A percentile compares a stretch with the other conserved stretches of the same genome.
phyloP scores from a whole-genome alignment of 2,329 filamentous ascomycete genomes.

The Arthrobotrys musiformis region DNA sequence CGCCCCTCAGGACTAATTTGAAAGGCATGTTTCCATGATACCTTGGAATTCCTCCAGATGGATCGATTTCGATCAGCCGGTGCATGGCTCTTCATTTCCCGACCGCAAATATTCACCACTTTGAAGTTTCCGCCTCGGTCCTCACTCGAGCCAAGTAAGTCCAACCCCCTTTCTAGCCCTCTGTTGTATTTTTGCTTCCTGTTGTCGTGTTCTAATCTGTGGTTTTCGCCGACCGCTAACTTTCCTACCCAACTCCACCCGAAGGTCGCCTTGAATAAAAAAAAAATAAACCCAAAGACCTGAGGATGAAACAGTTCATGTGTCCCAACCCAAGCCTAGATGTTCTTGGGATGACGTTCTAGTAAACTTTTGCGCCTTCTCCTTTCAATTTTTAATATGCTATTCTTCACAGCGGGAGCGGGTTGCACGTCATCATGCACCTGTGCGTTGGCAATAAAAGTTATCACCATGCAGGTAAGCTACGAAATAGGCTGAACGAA shows the following conservation, averaged over 20 bases:
- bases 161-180: conserved; percentile 21
- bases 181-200: conserved; percentile 53
- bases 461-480: conserved; percentile 51
- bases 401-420: conserved; percentile 52
- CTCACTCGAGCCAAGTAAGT: conserved; percentile 1
- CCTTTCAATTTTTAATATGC: conserved; percentile 25
- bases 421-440: conserved; percentile 55
- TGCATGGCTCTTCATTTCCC: background rate
- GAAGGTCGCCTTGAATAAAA: conserved; percentile 12
- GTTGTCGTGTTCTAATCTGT: conserved; percentile 33
- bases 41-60: background rate
- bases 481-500: conserved; percentile 48
- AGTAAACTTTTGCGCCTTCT: conserved; percentile 33
- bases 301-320: conserved; percentile 16
- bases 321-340: conserved; percentile 9
- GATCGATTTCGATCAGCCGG: background rate
- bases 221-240: conserved; percentile 40
- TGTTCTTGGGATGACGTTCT: conserved; percentile 40
- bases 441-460: conserved; percentile 52
- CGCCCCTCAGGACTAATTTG: background rate
- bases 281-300: too few species aligned
- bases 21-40: background rate
- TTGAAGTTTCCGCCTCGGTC: background rate
- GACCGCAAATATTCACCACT: conserved; percentile 27
- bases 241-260: background rate